Conservation (phyloP, 805 yeast species). For the Citeromyces matritensis region DNA sequence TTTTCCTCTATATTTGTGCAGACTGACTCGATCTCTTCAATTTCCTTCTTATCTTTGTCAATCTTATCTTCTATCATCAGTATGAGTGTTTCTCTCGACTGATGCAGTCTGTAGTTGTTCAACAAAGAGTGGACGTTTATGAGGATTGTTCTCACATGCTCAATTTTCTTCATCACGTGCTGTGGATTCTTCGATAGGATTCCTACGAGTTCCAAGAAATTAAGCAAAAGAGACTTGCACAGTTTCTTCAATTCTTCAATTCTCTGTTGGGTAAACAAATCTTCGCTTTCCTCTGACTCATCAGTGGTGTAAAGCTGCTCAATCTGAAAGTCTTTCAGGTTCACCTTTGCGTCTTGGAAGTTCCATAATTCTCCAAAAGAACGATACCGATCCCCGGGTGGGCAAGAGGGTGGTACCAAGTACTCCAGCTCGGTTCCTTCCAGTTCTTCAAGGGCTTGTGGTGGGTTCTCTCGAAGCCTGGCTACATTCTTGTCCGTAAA, state of each 20-base stretch:
- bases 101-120: constrained; percentile 91
- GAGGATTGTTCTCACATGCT: constrained; percentile 63
- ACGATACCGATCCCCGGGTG: constrained; percentile 52
- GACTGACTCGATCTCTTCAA: constrained; percentile 24
- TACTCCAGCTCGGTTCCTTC: constrained; percentile 28
- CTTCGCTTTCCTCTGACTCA: constrained; percentile 12
- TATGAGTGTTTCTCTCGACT: constrained; percentile 79
- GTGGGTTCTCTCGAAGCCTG: constrained; percentile 9
- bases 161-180: constrained; percentile 43
- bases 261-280: constrained; percentile 28
- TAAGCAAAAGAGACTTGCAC: constrained; percentile 62
- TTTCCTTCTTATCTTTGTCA: constrained; percentile 21
- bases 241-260: constrained; percentile 68
- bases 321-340: constrained; percentile 64
- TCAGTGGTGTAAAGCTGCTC: constrained; percentile 39
- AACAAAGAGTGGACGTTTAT: constrained; percentile 85
- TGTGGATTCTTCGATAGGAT: constrained; percentile 62
- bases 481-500: constrained; percentile 55
- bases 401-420: constrained; percentile 50
- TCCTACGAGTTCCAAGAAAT: constrained; percentile 74
- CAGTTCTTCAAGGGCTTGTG: constrained; percentile 10
- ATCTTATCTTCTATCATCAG: constrained; percentile 53
- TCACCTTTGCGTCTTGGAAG: constrained; percentile 60
- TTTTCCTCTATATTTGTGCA: constrained; percentile 21
- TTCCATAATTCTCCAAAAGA: constrained; percentile 91